Evolutionary conservation across 768 basidiomycete species (phyloP), one percentile per base, ranked within the genome.

Genomic region (Auricularia cornea): DNA sequence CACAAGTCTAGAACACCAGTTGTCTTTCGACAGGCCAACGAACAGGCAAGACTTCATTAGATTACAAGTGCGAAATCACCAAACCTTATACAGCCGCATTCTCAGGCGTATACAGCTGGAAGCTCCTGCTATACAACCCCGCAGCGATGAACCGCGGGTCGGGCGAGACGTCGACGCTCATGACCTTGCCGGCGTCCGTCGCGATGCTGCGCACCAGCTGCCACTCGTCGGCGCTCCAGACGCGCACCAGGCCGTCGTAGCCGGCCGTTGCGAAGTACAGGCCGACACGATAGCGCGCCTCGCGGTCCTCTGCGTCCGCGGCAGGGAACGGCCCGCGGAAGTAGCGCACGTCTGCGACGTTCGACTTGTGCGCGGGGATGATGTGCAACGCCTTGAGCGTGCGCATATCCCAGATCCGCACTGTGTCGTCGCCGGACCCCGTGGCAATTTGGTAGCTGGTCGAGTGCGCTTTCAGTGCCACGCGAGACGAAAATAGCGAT

Each of bases 201-300:
- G 93, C 86, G 63, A 99, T 80, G 52, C 90, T 90, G 66, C 88
- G 84, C 60, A 97, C 81, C 52, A 95, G 77, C 69, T 93, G 94
- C 97, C 97, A 99, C 70, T 99, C 97, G 72, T 98, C 97, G 57
- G 95, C 92, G 70, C 89, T 92, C 97, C 97, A 99, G 62, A 99
- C 70, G 73, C 97, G 94, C 71, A 99, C 92, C 63, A 89, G 84
- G 3, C 94, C 93, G 71, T 99, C 97, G 73, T 98, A 98, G 3
- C 97, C 95, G 3, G 92, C 80, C 67, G 92, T 93, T 3, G 91
- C 94, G 64, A 99, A 86, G 79, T 96, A 98, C 61, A 96, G 77
- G 2, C 97, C 97, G 11, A 90, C 87, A 3, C 90, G 86, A 65
- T 93, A 93, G 63, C 79, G 82, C 33, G 40, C 54, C 85, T 87